Percentiles rank a stretch among this genome's conserved stretches.
These are phyloP conservation scores for Aspergillus affinis DNA, from an alignment of 495 filamentous ascomycete species.

Conservation along the genomic window DNA sequence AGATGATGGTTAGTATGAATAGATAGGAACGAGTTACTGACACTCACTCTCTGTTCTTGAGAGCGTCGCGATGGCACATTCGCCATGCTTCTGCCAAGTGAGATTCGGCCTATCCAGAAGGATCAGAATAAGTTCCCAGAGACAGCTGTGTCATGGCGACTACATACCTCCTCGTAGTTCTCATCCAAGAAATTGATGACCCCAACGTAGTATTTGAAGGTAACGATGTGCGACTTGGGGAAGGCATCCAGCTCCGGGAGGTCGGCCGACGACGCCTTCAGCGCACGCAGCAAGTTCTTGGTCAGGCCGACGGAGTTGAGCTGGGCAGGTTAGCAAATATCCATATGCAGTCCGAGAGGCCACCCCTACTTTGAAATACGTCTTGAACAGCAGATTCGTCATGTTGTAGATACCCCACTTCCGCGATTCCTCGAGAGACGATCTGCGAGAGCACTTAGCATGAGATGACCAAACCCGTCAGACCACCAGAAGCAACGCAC, in stretches of 20 bases:
- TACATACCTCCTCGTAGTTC: slow-evolving; percentile 70
- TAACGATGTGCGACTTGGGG: slow-evolving; percentile 88
- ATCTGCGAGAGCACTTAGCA: slow-evolving; percentile 52
- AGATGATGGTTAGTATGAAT: slow-evolving; percentile 25
- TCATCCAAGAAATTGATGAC: slow-evolving; percentile 90
- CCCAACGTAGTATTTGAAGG: slow-evolving; percentile 92
- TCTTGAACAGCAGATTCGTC: slow-evolving; percentile 93
- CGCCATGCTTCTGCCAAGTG: slow-evolving; percentile 75
- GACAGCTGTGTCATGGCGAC: background rate
- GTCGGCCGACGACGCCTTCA: slow-evolving; percentile 71
- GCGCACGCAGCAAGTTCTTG: slow-evolving; percentile 82
- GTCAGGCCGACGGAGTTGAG: slow-evolving; percentile 84
- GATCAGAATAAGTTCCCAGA: slow-evolving; percentile 18
- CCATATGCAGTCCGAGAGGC: background rate
- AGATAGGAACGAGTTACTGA: background rate
- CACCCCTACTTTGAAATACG: slow-evolving; percentile 76
- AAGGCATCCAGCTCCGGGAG: slow-evolving; percentile 73
- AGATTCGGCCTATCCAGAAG: slow-evolving; percentile 64
- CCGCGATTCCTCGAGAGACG: slow-evolving; percentile 80
- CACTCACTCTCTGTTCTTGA: slow-evolving; percentile 75
- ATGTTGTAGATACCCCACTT: slow-evolving; percentile 98
- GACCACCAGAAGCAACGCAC: slow-evolving; percentile 48
- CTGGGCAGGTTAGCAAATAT: slow-evolving; percentile 27
- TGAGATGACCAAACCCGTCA: background rate
- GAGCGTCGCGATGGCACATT: slow-evolving; percentile 68